Evolutionary conservation across 2,329 filamentous ascomycete species (phyloP).

Genomic region (Aspergillus brunneoviolaceus): DNA sequence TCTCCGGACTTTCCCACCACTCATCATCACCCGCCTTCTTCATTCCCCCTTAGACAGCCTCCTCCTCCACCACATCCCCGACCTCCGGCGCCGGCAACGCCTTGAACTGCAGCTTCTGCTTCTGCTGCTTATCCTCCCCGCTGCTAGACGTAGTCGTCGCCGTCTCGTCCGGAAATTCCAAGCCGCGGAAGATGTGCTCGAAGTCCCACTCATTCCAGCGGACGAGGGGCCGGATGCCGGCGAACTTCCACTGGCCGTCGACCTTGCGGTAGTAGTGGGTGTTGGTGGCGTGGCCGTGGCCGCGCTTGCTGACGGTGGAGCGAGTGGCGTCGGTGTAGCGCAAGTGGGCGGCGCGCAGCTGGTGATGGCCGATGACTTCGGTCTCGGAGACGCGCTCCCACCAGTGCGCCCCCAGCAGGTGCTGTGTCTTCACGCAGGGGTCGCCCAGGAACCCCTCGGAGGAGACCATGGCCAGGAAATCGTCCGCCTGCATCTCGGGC

Average conservation of each 20-base stretch:
- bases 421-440: slow-evolving; percentile 62
- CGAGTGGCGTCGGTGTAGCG: slow-evolving; percentile 56
- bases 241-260: slow-evolving; percentile 62
- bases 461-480: no score
- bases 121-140: no score
- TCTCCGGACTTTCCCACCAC: no score
- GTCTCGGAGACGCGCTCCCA: slow-evolving; percentile 59
- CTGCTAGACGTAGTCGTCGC: no score
- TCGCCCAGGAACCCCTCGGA: slow-evolving; percentile 55
- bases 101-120: no score
- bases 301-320: slow-evolving; percentile 55
- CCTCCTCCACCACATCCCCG: no score
- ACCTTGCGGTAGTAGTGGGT: slow-evolving; percentile 60
- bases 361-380: slow-evolving; percentile 61
- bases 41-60: no score
- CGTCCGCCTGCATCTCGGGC: no score
- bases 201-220: slow-evolving; percentile 51
- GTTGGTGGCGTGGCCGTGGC: slow-evolving; percentile 60
- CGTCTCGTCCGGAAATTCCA: no score
- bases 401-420: slow-evolving; percentile 61
- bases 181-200: no score
- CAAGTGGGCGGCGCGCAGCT: slow-evolving; percentile 63
- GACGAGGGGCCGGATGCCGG: slow-evolving; percentile 56
- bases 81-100: no score
- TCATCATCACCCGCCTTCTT: no score